Evolutionary conservation across 2,329 filamentous ascomycete species (phyloP), one percentile per base, ranked within the genome.

Genomic region (Madurella fahalii): DNA sequence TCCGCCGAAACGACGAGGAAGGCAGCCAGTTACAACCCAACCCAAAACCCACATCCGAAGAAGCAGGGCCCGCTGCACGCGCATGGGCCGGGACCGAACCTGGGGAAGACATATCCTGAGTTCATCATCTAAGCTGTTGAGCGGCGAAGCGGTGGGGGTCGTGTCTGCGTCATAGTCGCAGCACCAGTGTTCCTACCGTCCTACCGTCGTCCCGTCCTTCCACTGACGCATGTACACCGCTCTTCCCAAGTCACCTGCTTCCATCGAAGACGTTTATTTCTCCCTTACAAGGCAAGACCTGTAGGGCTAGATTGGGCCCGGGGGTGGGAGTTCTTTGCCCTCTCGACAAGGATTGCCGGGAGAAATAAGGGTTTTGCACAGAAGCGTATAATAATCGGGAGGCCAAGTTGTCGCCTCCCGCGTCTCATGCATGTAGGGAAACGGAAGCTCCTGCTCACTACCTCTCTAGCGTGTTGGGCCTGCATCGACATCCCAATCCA

Each of bases 61-160:
- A 46, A 41, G 56, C 50, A 54, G 25, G 25, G 25, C 25, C 25
- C 25, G 25, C 25, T 57, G 52, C 53, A 53, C 42, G 47, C 45
- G 55, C 57, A 59, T 50, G 47, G 51, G 25, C 53, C 39, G 52
- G 49, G 55, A 52, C 52, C 45, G 49, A 59, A 56, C 50, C 58
- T 61, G 58, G 58, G 56, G 60, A 57, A 61, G 40, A 54, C 34
- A 44, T 47, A 17, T 20, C 39, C 40, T 16, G 47, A 16, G 52
- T 40, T 40, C 42, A 47, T 31, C 32, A 44, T 25, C 49, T 58
- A 46, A 52, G 49, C 25, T 25, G 25, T 25, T 45, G 30, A 39
- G 46, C 31, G 7, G 17, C 30, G 39, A 40, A 13, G 48, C 25
- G 34, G 51, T 52, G 53, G 52, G 50, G 49, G 41, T 18, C 50